phyloP scores from a whole-genome alignment of 2,329 filamentous ascomycete genomes.

The Elsinoe australis region DNA sequence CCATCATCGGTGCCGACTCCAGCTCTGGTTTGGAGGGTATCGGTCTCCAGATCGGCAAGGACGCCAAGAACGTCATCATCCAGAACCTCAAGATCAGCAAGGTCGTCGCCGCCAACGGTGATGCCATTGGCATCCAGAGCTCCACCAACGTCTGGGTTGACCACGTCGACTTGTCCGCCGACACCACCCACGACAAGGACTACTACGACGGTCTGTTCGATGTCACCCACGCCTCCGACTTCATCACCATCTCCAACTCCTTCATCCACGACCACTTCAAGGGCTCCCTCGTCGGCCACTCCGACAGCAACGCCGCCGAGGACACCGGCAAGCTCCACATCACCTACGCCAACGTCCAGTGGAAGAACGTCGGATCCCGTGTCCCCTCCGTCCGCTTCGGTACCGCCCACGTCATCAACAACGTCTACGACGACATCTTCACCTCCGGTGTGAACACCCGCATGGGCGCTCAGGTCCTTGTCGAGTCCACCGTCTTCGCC shows the following conservation, averaged over 20 bases:
- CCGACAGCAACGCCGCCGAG: conserved; percentile 49
- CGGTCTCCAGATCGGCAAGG: conserved; percentile 42
- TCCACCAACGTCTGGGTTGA: conserved; percentile 55
- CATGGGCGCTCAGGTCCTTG: conserved; percentile 37
- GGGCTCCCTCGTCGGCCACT: conserved; percentile 54
- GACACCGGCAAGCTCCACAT: conserved; percentile 56
- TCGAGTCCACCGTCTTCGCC: conserved; percentile 36
- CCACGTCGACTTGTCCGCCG: conserved; percentile 57
- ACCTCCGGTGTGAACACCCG: conserved; percentile 38
- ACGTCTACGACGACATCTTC: conserved; percentile 30
- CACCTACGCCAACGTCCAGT: conserved; percentile 62
- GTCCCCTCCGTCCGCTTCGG: conserved; percentile 58
- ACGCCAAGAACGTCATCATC: conserved; percentile 50
- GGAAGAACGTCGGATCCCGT: conserved; percentile 56
- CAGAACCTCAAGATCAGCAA: conserved; percentile 49
- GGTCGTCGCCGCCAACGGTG: conserved; percentile 41
- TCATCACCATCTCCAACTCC: conserved; percentile 47
- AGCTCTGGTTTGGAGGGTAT: conserved; percentile 38
- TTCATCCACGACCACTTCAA: conserved; percentile 54
- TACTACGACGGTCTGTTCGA: conserved; percentile 63
- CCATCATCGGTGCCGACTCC: conserved; percentile 44
- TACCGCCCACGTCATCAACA: conserved; percentile 55
- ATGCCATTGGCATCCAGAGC: conserved; percentile 45
- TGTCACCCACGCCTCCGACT: conserved; percentile 56
- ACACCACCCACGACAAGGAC: conserved; percentile 56